Evolutionary conservation across 495 filamentous ascomycete species (phyloP), one percentile per base, ranked within the genome.

Genomic region (Eremomyces bilateralis): DNA sequence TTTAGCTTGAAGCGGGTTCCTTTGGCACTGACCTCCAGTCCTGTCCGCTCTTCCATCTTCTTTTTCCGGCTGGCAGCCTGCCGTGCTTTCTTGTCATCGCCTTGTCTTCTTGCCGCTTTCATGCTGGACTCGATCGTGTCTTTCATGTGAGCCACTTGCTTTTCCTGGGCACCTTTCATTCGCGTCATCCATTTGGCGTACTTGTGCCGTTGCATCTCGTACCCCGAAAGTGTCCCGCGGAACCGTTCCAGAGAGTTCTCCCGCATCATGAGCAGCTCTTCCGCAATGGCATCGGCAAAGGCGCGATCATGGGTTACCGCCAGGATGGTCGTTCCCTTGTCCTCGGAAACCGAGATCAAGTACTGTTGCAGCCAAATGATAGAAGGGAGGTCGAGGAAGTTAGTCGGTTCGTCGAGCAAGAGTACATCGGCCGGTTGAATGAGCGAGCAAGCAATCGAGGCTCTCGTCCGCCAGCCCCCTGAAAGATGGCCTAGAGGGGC

Each of bases 391-490:
- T 90, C 80, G 1, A 85, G 60, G 49, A 76, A 84, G 48, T 85
- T 85, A 33, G 80, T 85, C 3, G 80, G 80, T 45, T 90, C 80
- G 57, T 90, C 80, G 13, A 90, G 70, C 32, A 90, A 75, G 42
- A 85, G 62, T 32, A 85, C 68, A 42, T 84, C 76, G 0, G 74
- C 63, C n/a, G 68, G 59, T 43, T 78, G 70, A 3, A 76, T 60
- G 8, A 90, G 60, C 10, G 67, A 61, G 12, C 63, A 60, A 1
- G 77, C 77, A 4, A 85, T 61, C 37, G 68, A 61, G 31, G 63
- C 70, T 25, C 80, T 63, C 69, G 80, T 85, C 17, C 58, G 62
- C 79, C 79, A 85, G 3, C 80, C 80, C 10, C 80, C 79, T 0
- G 80, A 85, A 10, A 90, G 54, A 4, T 63, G 65, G 1, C 54